Evolutionary conservation across 2,329 filamentous ascomycete species (phyloP), one percentile per base, ranked within the genome.

Genomic region (Sarocladiaceae sp.): DNA sequence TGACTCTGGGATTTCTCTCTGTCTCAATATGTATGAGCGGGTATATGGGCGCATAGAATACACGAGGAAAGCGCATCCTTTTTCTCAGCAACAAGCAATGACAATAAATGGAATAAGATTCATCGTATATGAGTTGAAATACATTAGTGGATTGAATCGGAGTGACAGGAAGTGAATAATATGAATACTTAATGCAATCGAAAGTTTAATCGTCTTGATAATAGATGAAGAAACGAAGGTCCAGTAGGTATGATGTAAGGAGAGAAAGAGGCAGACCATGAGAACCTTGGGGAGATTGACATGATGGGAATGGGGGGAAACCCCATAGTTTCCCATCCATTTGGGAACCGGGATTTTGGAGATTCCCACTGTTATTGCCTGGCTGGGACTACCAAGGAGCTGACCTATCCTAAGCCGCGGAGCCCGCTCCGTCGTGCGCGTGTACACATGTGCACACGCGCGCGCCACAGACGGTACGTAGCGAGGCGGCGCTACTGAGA

Each of bases 41-140:
- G 51, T 18, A 23, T 48, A 52, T 23, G 28, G 44, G 20, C 28
- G 51, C 35, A 53, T 18, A 20, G 51, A 49, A 40, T 48, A 53
- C 23, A 49, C 51, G 44, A 53, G 42, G 51, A 48, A 52, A 52
- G 36, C 44, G 44, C 28, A 29, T 13, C 17, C 7, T 48, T 48
- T 26, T 20, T 42, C 29, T 46, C 6, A 33, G 44, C 44, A 48
- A 33, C 17, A 33, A 48, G 33, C 15, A 26, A 36, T 47, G 29
- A 33, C 26, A 36, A 49, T 7, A 13, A 44, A 23, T 10, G n/a
- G 25, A 46, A 44, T 12, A 44, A 35, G 31, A 35, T 35, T 11
- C 31, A 35, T 35, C 31, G n/a, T n/a, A 35, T 11, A 35, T 35
- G 31, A 39, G 22, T 39, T 39, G 36, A 39, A n/a, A 17, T 17